Evolutionary conservation across 2,329 filamentous ascomycete species (phyloP), one percentile per base, ranked within the genome.

Genomic region (Allantophomopsis cytisporea): DNA sequence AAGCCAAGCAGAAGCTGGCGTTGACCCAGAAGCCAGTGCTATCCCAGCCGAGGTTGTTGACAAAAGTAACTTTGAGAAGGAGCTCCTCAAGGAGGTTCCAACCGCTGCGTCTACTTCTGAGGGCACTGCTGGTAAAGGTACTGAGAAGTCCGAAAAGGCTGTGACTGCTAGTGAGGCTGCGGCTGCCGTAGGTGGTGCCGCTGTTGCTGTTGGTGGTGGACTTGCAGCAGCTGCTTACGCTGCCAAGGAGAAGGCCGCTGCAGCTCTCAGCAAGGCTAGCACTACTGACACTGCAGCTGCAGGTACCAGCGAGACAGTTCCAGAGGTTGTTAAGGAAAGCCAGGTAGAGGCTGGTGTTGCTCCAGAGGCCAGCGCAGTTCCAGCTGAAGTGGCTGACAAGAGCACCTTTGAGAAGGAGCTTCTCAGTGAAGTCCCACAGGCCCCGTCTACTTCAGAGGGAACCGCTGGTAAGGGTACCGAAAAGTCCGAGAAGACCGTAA

Each of bases 1-100:
- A 48, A 75, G 71, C 7, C 69, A 76, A 35, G 54, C 60, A 31
- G 65, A 71, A 51, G 70, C 81, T 17, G 71, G 74, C 39, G 58
- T 68, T 51, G 66, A 64, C 44, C 80, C 83, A 7, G 85, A 91
- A 60, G 84, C 84, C 23, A 73, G 81, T 31, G 71, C 72, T 40
- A 80, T 77, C 58, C 64, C 74, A 2, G 68, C 69, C 40, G 81
- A 78, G n/a, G 82, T 91, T 6, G 62, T 71, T 45, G 83, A 88
- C 50, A 91, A 91, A 72, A 75, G 73, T 56, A 69, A 66, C 10
- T 68, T 87, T 5, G 85, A 93, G 63, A 59, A 73, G 18, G 81
- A 94, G 62, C 66, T 93, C 7, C 64, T 87, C 36, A 68, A 74
- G 47, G 73, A 82, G 57, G 68, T 78, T 11, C 67, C 74, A 23